Evolutionary conservation across 1,284 basidiomycete species (phyloP).

Genomic region (Porodaedalea pini): DNA sequence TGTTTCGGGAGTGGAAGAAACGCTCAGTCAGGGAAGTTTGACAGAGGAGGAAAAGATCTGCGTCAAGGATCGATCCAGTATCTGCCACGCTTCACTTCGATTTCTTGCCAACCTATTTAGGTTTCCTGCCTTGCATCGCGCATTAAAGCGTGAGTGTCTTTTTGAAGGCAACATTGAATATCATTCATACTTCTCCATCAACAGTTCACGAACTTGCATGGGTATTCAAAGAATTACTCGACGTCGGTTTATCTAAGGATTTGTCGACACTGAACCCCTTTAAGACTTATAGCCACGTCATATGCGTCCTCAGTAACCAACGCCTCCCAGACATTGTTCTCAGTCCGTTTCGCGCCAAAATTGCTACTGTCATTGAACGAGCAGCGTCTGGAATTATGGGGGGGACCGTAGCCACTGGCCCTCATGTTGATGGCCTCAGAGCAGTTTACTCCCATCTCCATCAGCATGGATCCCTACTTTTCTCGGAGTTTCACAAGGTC

Average conservation of each 20-base stretch:
- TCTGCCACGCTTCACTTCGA: constrained; percentile 15
- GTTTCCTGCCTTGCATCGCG: not conserved
- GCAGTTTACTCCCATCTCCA: not conserved
- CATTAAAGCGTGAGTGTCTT: constrained; percentile 6
- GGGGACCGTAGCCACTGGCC: not conserved
- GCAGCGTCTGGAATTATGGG: constrained; percentile 9
- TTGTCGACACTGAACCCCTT: constrained; percentile 7
- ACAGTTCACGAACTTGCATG: constrained; percentile 5
- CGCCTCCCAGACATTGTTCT: constrained; percentile 2
- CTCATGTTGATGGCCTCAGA: constrained; percentile 11
- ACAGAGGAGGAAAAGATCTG: constrained; percentile 1
- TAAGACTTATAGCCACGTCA: constrained; percentile 12
- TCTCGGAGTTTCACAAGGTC: constrained; percentile 5
- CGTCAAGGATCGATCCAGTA: constrained; percentile 5
- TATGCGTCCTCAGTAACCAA: constrained; percentile 3
- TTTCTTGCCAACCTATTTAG: constrained; percentile 6
- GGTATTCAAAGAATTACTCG: constrained; percentile 3
- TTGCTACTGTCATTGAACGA: constrained; percentile 1
- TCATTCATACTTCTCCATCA: not conserved
- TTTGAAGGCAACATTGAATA: not conserved
- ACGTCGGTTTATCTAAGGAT: constrained; percentile 6
- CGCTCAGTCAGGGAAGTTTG: not conserved
- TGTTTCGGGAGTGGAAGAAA: not conserved
- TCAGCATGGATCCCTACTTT: constrained; percentile 4
- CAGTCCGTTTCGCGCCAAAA: not conserved